Base-by-base conservation (phyloP, 257 asterid species). In the Voacanga thouarsii region DNA sequence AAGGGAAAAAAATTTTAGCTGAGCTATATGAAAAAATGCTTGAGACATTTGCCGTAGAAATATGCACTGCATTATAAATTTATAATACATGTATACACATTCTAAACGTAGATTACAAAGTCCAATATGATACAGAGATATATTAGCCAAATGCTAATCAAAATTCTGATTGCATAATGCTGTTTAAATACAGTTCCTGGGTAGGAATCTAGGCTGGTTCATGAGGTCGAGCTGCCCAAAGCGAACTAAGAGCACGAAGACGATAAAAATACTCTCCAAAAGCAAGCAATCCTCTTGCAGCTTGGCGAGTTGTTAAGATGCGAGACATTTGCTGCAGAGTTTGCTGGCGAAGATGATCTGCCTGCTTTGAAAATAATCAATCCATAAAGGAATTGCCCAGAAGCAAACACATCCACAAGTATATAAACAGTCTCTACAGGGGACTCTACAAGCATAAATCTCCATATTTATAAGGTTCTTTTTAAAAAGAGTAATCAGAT, bases 331-430 rank as follows among this genome's bases (percentile, higher is more conserved):
- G 94, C 80, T 83, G 90, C 77, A 96, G 84, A 15, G 98, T 92
- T 85, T 96, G 97, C 83, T 92, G 95, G 24, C 99, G 89, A 3
- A 96, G 96, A 75, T 96, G 92, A 85, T 96, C 99, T 0, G 98
- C 97, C 97, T 96, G 88, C 71, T 75, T 75, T 28, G 21, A 78
- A 9, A 33, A 69, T 21, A 37, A 26, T 43, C 14, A 16, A 60
- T 8, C 18, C 45, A 44, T 37, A 14, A 14, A 73, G 71, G 9
- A 28, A 18, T 55, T 55, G 7, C 61, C 61, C 61, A 21, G 24
- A 55, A 55, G 24, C 24, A 55, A 55, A 2, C 12, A 47, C 51
- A 47, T 1, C 51, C 51, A 47, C 14, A 47, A 47, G 51, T 47
- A 1, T 11, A 8, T 10, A 47, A 47, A 8, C 47, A 44, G 47